These are phyloP conservation scores for Ceratocystis ficicola DNA, from an alignment of 2,329 filamentous ascomycete species.

Conservation along the genomic window DNA sequence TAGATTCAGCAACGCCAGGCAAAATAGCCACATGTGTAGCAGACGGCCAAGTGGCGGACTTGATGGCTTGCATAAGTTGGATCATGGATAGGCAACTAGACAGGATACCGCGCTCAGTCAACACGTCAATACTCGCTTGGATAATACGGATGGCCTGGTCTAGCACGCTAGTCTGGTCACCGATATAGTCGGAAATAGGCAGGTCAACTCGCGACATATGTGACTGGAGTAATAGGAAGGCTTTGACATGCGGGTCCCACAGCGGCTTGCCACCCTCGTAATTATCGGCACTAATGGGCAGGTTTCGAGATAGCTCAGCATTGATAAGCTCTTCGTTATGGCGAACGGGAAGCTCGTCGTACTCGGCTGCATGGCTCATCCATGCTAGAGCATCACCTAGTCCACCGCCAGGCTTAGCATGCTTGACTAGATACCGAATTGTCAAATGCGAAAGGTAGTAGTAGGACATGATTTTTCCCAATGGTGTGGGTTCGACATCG, in stretches of 20 bases:
- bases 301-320: conserved; percentile 67
- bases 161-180: conserved; percentile 77
- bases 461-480: conserved; percentile 98
- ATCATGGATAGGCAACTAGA: conserved; percentile 74
- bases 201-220: conserved; percentile 89
- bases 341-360: conserved; percentile 91
- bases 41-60: conserved; percentile 80
- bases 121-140: conserved; percentile 85
- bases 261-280: conserved; percentile 61
- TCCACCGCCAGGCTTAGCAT: conserved; percentile 61
- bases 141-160: conserved; percentile 96
- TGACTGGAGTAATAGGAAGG: conserved; percentile 84
- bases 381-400: conserved; percentile 78
- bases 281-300: conserved; percentile 49
- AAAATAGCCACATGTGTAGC: conserved; percentile 70
- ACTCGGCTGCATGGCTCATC: conserved; percentile 90
- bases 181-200: conserved; percentile 93
- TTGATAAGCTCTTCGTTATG: conserved; percentile 99
- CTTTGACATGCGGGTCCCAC: conserved; percentile 98
- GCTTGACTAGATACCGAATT: conserved; percentile 67
- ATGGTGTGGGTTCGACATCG: conserved; percentile 75
- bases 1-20: conserved; percentile 48
- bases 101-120: conserved; percentile 76
- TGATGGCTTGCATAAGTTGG: conserved; percentile 76
- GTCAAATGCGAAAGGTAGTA: conserved; percentile 97